phyloP scores from a whole-genome alignment of 179 eudicot species.

The Spinacia oleracea region DNA sequence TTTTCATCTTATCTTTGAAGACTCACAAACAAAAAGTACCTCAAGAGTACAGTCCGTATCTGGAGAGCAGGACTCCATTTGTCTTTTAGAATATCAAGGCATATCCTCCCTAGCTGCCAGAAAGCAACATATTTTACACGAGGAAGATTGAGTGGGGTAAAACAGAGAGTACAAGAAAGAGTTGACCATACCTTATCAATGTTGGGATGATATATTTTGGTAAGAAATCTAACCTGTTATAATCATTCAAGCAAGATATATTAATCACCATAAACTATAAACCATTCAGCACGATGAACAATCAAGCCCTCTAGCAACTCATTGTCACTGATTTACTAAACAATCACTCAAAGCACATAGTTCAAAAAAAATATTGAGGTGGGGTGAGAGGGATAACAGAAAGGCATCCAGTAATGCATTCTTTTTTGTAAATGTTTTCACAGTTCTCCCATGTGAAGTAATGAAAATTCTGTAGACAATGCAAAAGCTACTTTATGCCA shows the following conservation, averaged over 20 bases:
- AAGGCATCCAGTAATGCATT: background rate
- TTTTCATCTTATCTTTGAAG: background rate
- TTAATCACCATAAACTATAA: background rate
- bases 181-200: slow-evolving; percentile 62
- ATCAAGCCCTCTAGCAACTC: background rate
- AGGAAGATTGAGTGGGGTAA: background rate
- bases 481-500: background rate
- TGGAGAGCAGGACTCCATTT: slow-evolving; percentile 99
- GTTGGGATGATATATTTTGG: slow-evolving; percentile 97
- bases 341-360: background rate
- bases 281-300: background rate
- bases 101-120: slow-evolving; percentile 87
- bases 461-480: background rate
- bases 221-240: slow-evolving; percentile 93
- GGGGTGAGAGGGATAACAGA: background rate
- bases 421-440: background rate
- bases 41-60: slow-evolving; percentile 87
- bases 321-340: background rate
- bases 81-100: slow-evolving; percentile 95
- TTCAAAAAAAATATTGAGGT: background rate
- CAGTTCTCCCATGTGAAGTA: background rate
- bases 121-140: slow-evolving; percentile 8
- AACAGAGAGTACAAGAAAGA: background rate
- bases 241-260: slow-evolving; percentile 24
- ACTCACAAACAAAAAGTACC: slow-evolving; percentile 40